phyloP scores from a whole-genome alignment of 495 filamentous ascomycete genomes.

The Lasiosphaeris hirsuta region DNA sequence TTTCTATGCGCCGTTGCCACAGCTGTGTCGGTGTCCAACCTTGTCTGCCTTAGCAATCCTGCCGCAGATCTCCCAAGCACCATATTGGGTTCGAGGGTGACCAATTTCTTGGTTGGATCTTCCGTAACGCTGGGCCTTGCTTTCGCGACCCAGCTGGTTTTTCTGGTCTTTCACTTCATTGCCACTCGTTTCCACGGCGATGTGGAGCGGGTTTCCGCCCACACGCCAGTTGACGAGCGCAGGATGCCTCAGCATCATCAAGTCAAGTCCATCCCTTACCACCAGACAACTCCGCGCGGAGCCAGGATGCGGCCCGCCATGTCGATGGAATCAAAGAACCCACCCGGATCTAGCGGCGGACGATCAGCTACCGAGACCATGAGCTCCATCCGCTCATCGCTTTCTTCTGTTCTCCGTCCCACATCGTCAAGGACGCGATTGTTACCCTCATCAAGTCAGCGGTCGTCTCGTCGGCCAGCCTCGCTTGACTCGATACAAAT shows the following conservation, averaged over 20 bases:
- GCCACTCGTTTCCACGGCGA: slow-evolving; percentile 22
- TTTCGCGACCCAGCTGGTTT: slow-evolving; percentile 39
- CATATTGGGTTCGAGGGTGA: slow-evolving; percentile 29
- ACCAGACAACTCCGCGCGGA: slow-evolving; percentile 34
- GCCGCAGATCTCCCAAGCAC: slow-evolving; percentile 22
- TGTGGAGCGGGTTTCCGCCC: slow-evolving; percentile 20
- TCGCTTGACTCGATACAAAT: slow-evolving; percentile 35
- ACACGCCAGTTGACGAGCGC: slow-evolving; percentile 30
- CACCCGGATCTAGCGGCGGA: slow-evolving; percentile 39
- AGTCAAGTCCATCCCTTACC: slow-evolving; percentile 47
- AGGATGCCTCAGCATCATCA: slow-evolving; percentile 25
- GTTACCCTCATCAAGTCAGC: slow-evolving; percentile 27
- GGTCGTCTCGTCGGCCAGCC: slow-evolving; percentile 28
- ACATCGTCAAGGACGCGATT: slow-evolving; percentile 49
- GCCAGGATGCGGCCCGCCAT: slow-evolving; percentile 22
- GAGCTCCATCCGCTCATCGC: slow-evolving; percentile 51
- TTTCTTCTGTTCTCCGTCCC: slow-evolving; percentile 50
- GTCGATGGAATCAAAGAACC: slow-evolving; percentile 29
- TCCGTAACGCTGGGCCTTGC: slow-evolving; percentile 40
- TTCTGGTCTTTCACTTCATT: slow-evolving; percentile 39
- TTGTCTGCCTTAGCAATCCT: slow-evolving; percentile 36
- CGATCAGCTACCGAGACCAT: slow-evolving; percentile 47
- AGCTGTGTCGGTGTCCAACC: slow-evolving; percentile 34
- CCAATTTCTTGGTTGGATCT: slow-evolving; percentile 36
- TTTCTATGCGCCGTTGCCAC: slow-evolving; percentile 37